Base-by-base conservation (phyloP, 345 rosid species). In the Alliaria petiolata region DNA sequence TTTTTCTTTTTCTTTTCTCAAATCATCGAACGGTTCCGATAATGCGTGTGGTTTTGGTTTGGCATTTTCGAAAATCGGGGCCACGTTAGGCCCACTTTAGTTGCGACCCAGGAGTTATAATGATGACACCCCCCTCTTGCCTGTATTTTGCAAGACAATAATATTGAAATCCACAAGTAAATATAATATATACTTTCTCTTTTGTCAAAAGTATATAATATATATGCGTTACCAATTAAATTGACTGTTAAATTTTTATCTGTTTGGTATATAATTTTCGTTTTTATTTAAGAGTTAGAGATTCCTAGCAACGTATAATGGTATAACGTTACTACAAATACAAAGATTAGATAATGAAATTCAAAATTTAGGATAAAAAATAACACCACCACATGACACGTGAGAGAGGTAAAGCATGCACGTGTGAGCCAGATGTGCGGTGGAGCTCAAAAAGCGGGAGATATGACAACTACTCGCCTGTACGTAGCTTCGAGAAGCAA, bases 341-440 rank as follows among this genome's bases (percentile, higher is more conserved):
- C 60, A 33, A 33, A 15, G 13, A 15, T 31, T 22, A 22, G 25
- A 22, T 22, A 22, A 8, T 8, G 7, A 14, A 22, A 31, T 30
- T 31, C 1, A 55, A 55, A 55, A 10, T 34, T 14, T 34, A 55
- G 13, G 12, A 67, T 16, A 6, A 28, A 26, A 30, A 62, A 13
- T 9, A 54, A 54, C 14, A 46, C 16, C 55, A 33, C 33, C 33
- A 64, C 56, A 64, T 47, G 71, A 40, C 62, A 57, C 39, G 69
- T 43, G 69, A 74, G 61, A 46, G 50, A 55, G 35, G 68, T 16
- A 49, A 57, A 50, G 33, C 42, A 59, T 70, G 61, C 46, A 9
- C 61, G 79, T 34, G 79, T 28, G 47, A 61, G 75, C 22, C 68
- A 59, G 43, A 38, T 71, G 51, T 71, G 68, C 67, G 62, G 68